These are phyloP conservation scores for Chrysosporium queenslandicum DNA, from an alignment of 2,329 filamentous ascomycete genomes.

Conservation along the genomic window DNA sequence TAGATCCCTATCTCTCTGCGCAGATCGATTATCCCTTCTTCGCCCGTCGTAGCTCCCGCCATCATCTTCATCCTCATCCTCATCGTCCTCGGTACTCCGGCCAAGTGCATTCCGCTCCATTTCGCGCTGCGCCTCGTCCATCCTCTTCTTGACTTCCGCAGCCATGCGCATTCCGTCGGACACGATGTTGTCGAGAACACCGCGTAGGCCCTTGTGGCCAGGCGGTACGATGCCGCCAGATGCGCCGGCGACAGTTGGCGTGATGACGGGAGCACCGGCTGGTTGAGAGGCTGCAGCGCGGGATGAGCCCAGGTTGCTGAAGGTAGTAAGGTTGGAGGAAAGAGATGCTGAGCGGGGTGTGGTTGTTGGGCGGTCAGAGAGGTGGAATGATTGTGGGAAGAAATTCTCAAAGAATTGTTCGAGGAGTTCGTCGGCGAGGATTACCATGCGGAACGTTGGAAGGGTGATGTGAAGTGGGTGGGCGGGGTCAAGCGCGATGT, in stretches of 20 bases:
- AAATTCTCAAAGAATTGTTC: constrained; percentile 97
- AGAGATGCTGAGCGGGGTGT: constrained; percentile 41
- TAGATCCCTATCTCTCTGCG: constrained; percentile 53
- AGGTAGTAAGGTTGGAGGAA: constrained; percentile 70
- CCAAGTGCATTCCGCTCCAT: constrained; percentile 69
- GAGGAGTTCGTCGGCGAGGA: constrained; percentile 86
- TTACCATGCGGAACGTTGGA: constrained; percentile 97
- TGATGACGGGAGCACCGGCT: constrained; percentile 21
- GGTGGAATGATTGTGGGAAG: constrained; percentile 84
- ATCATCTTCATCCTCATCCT: constrained; percentile 48
- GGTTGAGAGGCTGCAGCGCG: constrained; percentile 33
- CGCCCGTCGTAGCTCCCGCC: constrained; percentile 35
- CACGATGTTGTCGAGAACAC: constrained; percentile 94
- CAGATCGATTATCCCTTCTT: constrained; percentile 21
- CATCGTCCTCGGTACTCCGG: constrained; percentile 61
- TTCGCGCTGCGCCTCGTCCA: constrained; percentile 92
- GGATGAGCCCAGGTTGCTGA: constrained; percentile 56
- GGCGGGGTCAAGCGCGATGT: constrained; percentile 80
- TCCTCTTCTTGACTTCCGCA: constrained; percentile 77
- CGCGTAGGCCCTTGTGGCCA: constrained; percentile 68
- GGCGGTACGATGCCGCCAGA: constrained; percentile 52
- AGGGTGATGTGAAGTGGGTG: constrained; percentile 92
- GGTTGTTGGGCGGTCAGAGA: constrained; percentile 54
- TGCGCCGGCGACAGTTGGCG: constrained; percentile 36
- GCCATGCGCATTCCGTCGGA: constrained; percentile 95